These are phyloP conservation scores for Chaetomiaceae sp. DNA, from an alignment of 2,329 filamentous ascomycete species.

Conservation along the genomic window DNA sequence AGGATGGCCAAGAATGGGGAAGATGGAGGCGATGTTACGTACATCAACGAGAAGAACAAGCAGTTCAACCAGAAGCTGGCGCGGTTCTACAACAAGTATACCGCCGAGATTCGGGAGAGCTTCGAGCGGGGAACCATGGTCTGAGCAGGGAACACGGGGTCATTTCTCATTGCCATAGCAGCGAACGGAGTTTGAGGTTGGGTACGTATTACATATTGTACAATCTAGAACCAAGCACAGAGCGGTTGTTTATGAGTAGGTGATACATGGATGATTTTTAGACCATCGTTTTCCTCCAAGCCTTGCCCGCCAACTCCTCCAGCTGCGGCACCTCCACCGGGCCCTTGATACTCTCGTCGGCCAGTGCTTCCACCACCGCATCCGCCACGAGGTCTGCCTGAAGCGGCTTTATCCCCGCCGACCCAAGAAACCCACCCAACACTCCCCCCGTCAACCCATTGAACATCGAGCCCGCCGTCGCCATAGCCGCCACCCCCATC, in stretches of 20 bases:
- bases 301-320: constrained; percentile 72
- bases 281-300: constrained; percentile 88
- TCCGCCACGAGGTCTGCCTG: constrained; percentile 85
- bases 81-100: constrained; percentile 98
- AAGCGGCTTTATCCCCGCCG: constrained; percentile 72
- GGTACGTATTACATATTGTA: constrained; percentile 27
- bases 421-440: constrained; percentile 72
- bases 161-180: constrained; percentile 4
- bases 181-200: constrained; percentile 18
- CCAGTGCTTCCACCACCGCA: constrained; percentile 82
- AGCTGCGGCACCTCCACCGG: constrained; percentile 75
- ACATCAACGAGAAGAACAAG: constrained; percentile 99
- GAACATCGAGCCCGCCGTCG: constrained; percentile 68
- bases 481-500: constrained; percentile 74
- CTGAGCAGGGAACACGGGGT: constrained; percentile 41
- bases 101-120: constrained; percentile 90
- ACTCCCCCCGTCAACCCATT: constrained; percentile 74
- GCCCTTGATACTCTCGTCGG: constrained; percentile 67
- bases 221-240: constrained; percentile 30
- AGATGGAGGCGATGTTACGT: constrained; percentile 79
- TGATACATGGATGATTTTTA: constrained; percentile 38
- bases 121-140: constrained; percentile 98
- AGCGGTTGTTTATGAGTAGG: no score
- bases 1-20: constrained; percentile 74
- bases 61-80: constrained; percentile 98